phyloP scores from a whole-genome alignment of 345 rosid genomes.

The Erucastrum elatum region DNA sequence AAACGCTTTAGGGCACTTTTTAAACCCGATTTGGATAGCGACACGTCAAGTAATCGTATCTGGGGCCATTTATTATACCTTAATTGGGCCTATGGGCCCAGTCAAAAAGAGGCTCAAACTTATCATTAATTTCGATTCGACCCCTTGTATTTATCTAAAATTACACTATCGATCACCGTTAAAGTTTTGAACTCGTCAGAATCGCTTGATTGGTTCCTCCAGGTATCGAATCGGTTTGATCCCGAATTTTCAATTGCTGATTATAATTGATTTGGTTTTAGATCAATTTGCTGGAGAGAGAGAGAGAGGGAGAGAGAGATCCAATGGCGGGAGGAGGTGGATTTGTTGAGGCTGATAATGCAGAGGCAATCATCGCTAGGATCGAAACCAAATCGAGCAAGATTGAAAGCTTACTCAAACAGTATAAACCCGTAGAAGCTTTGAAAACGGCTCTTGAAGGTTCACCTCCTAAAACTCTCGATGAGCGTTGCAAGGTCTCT shows the following conservation, averaged over 20 bases:
- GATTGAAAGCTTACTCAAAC: conserved; percentile 89
- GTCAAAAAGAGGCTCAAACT: not conserved
- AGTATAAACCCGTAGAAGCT: conserved; percentile 72
- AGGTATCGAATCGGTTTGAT: not conserved
- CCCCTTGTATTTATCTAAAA: conserved; percentile 1
- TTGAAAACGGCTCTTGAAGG: conserved; percentile 94
- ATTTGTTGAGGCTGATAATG: conserved; percentile 79
- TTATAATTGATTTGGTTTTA: not conserved
- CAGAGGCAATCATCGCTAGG: conserved; percentile 84
- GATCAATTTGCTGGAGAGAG: not conserved
- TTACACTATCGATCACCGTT: not conserved
- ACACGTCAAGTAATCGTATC: conserved; percentile 15
- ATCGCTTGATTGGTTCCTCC: not conserved
- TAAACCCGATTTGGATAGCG: conserved; percentile 12
- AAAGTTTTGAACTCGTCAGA: not conserved
- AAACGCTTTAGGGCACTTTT: conserved; percentile 30
- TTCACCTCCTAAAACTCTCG: conserved; percentile 75
- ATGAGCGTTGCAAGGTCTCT: conserved; percentile 88
- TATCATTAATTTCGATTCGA: not conserved
- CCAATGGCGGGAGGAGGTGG: conserved; percentile 37
- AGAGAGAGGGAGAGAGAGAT: not conserved
- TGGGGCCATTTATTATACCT: not conserved
- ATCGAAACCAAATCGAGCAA: conserved; percentile 88
- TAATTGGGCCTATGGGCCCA: conserved; percentile 17
- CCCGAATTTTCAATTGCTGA: not conserved